Percentiles rank a stretch among this genome's conserved stretches.
Conservation (phyloP, 495 filamentous ascomycete genomes). For the Extremus antarcticus region DNA sequence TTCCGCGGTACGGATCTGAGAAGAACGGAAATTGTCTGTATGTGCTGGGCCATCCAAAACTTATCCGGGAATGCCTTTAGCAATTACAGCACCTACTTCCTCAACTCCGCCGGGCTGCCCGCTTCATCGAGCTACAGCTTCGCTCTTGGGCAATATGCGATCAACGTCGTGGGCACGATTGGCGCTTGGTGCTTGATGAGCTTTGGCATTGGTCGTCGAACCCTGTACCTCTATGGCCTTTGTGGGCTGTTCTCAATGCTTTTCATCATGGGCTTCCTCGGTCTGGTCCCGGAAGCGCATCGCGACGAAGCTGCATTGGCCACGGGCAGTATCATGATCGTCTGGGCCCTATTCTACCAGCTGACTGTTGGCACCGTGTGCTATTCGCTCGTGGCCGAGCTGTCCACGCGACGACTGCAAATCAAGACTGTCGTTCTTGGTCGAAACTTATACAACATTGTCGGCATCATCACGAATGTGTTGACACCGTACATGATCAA, state of each 20-base stretch:
- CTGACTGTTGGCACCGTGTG: slow-evolving; percentile 49
- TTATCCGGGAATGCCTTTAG: slow-evolving; percentile 68
- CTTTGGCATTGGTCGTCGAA: slow-evolving; percentile 26
- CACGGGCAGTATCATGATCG: slow-evolving; percentile 42
- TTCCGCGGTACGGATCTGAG: slow-evolving; percentile 30
- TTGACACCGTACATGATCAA: slow-evolving; percentile 42
- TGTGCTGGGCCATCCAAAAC: slow-evolving; percentile 72
- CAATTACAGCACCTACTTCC: slow-evolving; percentile 72
- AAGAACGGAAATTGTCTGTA: slow-evolving; percentile 32
- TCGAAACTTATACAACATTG: slow-evolving; percentile 46
- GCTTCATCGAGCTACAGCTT: slow-evolving; percentile 24
- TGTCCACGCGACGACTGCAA: slow-evolving; percentile 43
- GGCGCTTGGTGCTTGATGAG: slow-evolving; percentile 32
- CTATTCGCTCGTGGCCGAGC: slow-evolving; percentile 50
- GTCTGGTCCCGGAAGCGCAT: slow-evolving; percentile 22
- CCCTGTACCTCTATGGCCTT: slow-evolving; percentile 28
- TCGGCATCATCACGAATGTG: slow-evolving; percentile 28
- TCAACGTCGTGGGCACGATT: slow-evolving; percentile 31
- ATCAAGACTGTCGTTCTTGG: slow-evolving; percentile 45
- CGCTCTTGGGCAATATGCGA: slow-evolving; percentile 31
- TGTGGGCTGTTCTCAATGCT: slow-evolving; percentile 28
- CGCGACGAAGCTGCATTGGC: slow-evolving; percentile 18
- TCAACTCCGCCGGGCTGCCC: slow-evolving; percentile 54
- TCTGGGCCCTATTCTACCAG: slow-evolving; percentile 45
- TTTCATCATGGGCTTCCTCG: slow-evolving; percentile 31